A percentile compares a stretch with the other conserved stretches of the same genome.
phyloP scores from a whole-genome alignment of 192 early-diverging fungal species.

The Coemansia sp. region DNA sequence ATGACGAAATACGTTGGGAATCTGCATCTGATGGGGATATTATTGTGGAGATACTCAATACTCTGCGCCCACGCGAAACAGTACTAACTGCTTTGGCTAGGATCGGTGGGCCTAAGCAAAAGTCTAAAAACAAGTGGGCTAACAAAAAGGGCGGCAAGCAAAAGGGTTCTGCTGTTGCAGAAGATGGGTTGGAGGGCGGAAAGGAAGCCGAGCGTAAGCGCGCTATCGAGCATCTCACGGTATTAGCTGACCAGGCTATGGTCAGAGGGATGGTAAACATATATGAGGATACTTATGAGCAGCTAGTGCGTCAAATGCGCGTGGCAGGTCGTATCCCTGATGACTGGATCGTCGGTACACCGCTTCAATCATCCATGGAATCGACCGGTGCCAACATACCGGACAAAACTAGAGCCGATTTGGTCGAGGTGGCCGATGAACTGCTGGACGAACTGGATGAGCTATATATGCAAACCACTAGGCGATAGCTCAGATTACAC shows the following conservation, averaged over 20 bases:
- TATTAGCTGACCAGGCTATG: slow-evolving; percentile 74
- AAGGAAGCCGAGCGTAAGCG: slow-evolving; percentile 46
- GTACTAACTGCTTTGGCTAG: slow-evolving; percentile 65
- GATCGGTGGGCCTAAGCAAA: slow-evolving; percentile 60
- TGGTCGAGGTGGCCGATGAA: background rate
- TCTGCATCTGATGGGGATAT: slow-evolving; percentile 60
- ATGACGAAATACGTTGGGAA: slow-evolving; percentile 42
- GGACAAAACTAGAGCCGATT: background rate
- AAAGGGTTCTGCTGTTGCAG: slow-evolving; percentile 9
- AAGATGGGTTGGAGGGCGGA: slow-evolving; percentile 47
- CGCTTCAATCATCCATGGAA: slow-evolving; percentile 6
- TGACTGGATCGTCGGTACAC: slow-evolving; percentile 64
- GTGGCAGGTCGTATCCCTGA: slow-evolving; percentile 60
- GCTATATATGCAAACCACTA: slow-evolving; percentile 8
- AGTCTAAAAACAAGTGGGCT: slow-evolving; percentile 42
- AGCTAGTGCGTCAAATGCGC: slow-evolving; percentile 67
- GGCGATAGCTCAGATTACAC: background rate
- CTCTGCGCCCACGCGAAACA: slow-evolving; percentile 64
- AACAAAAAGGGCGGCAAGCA: slow-evolving; percentile 23
- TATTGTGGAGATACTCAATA: slow-evolving; percentile 61
- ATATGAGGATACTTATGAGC: slow-evolving; percentile 74
- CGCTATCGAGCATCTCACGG: slow-evolving; percentile 68
- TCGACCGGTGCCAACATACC: background rate
- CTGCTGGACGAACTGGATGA: slow-evolving; percentile 38
- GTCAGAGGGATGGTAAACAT: slow-evolving; percentile 67